Conservation (phyloP, 352 stramenopile species). For the Globisporangium heterothallicum region DNA sequence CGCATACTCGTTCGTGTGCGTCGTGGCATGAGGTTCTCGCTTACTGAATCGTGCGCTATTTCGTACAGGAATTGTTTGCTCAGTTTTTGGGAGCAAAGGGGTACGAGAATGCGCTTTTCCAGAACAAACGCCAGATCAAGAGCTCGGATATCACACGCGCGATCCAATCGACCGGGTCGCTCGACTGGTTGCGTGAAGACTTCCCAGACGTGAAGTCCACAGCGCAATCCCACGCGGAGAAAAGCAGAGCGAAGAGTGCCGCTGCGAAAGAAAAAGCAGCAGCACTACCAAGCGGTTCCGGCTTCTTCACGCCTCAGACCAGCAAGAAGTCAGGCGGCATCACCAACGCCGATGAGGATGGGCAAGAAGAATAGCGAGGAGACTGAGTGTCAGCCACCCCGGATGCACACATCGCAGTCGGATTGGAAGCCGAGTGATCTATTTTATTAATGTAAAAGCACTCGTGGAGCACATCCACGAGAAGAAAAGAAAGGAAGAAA, state of each 20-base stretch:
- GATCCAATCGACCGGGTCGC: slow-evolving; percentile 67
- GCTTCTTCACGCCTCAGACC: slow-evolving; percentile 46
- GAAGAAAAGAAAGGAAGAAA: neutral
- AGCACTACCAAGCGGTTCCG: slow-evolving; percentile 19
- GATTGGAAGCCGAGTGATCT: neutral
- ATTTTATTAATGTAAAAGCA: slow-evolving; percentile 7
- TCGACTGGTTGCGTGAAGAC: slow-evolving; percentile 86
- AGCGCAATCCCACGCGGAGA: slow-evolving; percentile 9
- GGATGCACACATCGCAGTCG: neutral
- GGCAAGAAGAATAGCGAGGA: slow-evolving; percentile 3
- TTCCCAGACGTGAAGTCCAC: slow-evolving; percentile 56
- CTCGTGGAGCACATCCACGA: neutral
- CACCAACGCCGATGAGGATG: neutral
- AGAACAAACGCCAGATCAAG: slow-evolving; percentile 82
- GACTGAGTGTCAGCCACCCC: neutral
- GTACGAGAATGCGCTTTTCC: slow-evolving; percentile 78
- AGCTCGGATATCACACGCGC: slow-evolving; percentile 62
- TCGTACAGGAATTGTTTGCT: slow-evolving; percentile 81
- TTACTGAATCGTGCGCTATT: neutral
- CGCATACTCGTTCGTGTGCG: neutral
- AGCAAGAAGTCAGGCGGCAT: neutral
- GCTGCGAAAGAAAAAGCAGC: slow-evolving; percentile 15
- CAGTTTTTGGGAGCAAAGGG: slow-evolving; percentile 88
- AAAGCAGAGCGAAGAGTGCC: slow-evolving; percentile 24
- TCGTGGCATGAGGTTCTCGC: neutral